phyloP scores from a whole-genome alignment of 179 eudicot species.

The Patellifolia procumbens region DNA sequence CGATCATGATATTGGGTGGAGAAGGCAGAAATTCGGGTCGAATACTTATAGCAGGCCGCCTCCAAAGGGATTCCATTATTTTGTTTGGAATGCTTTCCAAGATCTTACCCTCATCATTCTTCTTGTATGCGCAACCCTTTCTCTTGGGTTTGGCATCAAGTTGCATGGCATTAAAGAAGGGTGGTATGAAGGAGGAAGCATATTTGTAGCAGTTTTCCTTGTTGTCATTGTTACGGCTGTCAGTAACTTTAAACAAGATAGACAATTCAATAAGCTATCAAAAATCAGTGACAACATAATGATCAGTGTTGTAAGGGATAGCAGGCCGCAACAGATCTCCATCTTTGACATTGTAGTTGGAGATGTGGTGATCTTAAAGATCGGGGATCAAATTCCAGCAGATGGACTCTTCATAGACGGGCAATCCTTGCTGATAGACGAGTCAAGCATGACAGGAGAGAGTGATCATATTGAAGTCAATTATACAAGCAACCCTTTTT shows the following conservation, averaged over 20 bases:
- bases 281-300: slow-evolving; percentile 39
- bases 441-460: slow-evolving; percentile 55
- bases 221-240: slow-evolving; percentile 44
- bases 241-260: slow-evolving; percentile 45
- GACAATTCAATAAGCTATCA: slow-evolving; percentile 45
- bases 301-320: slow-evolving; percentile 41
- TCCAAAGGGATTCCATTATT: slow-evolving; percentile 37
- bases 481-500: slow-evolving; percentile 34
- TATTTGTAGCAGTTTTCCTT: slow-evolving; percentile 41
- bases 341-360: slow-evolving; percentile 45
- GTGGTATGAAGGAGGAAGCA: slow-evolving; percentile 51
- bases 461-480: slow-evolving; percentile 47
- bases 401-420: slow-evolving; percentile 45
- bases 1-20: slow-evolving; percentile 25
- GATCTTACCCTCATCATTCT: slow-evolving; percentile 41
- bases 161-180: slow-evolving; percentile 44
- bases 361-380: slow-evolving; percentile 42
- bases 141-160: slow-evolving; percentile 47
- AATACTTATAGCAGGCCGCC: slow-evolving; percentile 41
- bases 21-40: slow-evolving; percentile 35
- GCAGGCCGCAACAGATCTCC: slow-evolving; percentile 42
- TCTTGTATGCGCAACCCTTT: slow-evolving; percentile 34
- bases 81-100: slow-evolving; percentile 42
- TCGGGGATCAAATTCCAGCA: slow-evolving; percentile 51
- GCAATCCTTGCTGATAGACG: slow-evolving; percentile 43